Evolutionary conservation across 225 moss, liverwort and hornwort species (phyloP).

Genomic region (Pseudisothecium myosuroides): DNA sequence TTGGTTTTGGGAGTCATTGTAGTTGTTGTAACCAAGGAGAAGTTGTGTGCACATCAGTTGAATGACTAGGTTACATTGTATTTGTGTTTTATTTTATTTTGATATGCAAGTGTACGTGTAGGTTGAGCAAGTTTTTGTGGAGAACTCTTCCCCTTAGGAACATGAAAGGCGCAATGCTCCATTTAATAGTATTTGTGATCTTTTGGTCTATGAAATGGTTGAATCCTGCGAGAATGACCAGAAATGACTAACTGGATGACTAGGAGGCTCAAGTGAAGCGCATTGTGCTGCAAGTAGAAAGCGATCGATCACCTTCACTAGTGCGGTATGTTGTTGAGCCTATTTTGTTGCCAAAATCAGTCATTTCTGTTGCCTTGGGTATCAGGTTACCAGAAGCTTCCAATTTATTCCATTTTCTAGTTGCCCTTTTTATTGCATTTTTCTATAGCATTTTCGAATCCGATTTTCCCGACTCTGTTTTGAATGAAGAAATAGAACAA

Average conservation of each 20-base stretch:
- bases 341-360: neutral
- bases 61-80: neutral
- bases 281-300: neutral
- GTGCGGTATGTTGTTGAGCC: neutral
- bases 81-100: neutral
- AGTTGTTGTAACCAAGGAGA: neutral
- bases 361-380: neutral
- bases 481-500: neutral
- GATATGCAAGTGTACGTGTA: neutral
- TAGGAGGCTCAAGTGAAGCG: neutral
- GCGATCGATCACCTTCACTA: neutral
- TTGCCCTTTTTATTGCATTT: neutral
- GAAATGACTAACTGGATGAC: neutral
- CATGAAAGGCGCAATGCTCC: neutral
- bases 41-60: neutral
- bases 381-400: neutral
- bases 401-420: neutral
- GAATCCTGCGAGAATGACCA: neutral
- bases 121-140: neutral
- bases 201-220: neutral
- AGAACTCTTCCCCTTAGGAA: neutral
- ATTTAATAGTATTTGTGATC: neutral
- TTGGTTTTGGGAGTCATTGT: no score
- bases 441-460: neutral
- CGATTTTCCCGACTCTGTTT: neutral